A percentile compares a stretch with the other conserved stretches of the same genome.
Evolutionary conservation across 2,329 filamentous ascomycete genomes (phyloP).

Genomic region (Aspergillus versicolor): DNA sequence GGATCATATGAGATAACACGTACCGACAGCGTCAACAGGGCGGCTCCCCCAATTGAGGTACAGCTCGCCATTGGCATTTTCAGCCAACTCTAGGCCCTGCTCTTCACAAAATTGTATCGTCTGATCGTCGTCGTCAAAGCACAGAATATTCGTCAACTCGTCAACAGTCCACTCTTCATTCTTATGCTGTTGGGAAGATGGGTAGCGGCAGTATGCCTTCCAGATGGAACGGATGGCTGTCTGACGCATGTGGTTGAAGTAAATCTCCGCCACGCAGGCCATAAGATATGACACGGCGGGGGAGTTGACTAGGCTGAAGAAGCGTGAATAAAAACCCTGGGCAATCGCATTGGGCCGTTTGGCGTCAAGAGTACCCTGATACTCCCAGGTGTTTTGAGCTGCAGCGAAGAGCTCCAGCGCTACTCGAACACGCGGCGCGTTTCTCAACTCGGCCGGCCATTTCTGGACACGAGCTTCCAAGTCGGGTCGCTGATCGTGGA

Average conservation of each 20-base stretch:
- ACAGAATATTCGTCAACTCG: slow-evolving; percentile 52
- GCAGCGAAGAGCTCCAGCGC: slow-evolving; percentile 59
- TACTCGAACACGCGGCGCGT: slow-evolving; percentile 54
- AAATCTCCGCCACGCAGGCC: slow-evolving; percentile 64
- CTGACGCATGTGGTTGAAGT: slow-evolving; percentile 60
- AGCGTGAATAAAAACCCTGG: slow-evolving; percentile 58
- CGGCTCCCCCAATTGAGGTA: slow-evolving; percentile 53
- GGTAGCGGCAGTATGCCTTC: slow-evolving; percentile 51
- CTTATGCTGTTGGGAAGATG: slow-evolving; percentile 48
- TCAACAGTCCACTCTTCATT: slow-evolving; percentile 58
- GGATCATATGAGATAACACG: slow-evolving; percentile 23
- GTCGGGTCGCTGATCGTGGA: slow-evolving; percentile 53
- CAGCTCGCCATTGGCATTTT: slow-evolving; percentile 45
- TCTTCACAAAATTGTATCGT: slow-evolving; percentile 54
- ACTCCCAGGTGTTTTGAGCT: slow-evolving; percentile 53
- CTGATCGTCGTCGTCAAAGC: slow-evolving; percentile 57
- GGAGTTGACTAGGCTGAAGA: slow-evolving; percentile 59
- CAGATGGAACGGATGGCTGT: slow-evolving; percentile 56
- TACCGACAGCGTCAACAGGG: slow-evolving; percentile 50
- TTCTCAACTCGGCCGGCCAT: slow-evolving; percentile 52
- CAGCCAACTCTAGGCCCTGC: slow-evolving; percentile 53
- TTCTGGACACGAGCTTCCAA: slow-evolving; percentile 59
- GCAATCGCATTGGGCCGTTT: slow-evolving; percentile 53
- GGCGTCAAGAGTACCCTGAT: slow-evolving; percentile 52
- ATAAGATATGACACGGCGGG: slow-evolving; percentile 59